Percentiles rank a stretch among this genome's conserved stretches.
Conservation (phyloP, 2,329 filamentous ascomycete genomes). For the Fusarium kyushuense region DNA sequence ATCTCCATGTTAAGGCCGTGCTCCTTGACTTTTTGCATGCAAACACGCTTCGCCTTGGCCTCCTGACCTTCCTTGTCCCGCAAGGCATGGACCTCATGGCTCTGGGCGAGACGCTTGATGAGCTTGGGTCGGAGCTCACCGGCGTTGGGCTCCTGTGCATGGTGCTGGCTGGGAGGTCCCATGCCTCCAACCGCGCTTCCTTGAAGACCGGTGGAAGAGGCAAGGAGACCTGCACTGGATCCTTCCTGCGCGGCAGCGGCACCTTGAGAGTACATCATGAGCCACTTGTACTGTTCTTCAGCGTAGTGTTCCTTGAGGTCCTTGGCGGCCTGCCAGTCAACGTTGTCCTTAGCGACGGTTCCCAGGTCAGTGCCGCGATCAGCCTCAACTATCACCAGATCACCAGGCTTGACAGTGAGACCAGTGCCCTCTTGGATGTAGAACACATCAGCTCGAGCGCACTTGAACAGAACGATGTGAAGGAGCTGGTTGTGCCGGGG, state of each 20-base stretch:
- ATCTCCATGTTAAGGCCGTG: constrained; percentile 98
- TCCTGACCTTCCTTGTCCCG: constrained; percentile 98
- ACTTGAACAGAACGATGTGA: constrained; percentile 97
- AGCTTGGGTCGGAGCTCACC: constrained; percentile 93
- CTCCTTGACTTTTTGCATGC: constrained; percentile 95
- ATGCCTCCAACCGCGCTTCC: constrained; percentile 81
- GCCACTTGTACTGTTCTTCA: constrained; percentile 96
- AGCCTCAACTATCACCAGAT: constrained; percentile 96
- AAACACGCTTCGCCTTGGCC: constrained; percentile 95
- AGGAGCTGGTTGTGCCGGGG: constrained; percentile 76
- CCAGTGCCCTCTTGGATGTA: constrained; percentile 97
- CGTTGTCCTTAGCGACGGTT: constrained; percentile 88
- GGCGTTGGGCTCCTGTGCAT: constrained; percentile 76
- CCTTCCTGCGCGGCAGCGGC: constrained; percentile 73
- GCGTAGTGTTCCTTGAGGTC: constrained; percentile 91
- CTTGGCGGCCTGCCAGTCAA: constrained; percentile 88
- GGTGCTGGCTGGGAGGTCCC: constrained; percentile 79
- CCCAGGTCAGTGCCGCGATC: constrained; percentile 96
- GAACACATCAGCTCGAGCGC: constrained; percentile 93
- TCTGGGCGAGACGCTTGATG: constrained; percentile 93
- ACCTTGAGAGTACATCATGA: constrained; percentile 97
- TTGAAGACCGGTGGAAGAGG: constrained; percentile 72
- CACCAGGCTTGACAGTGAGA: constrained; percentile 87
- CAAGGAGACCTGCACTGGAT: constrained; percentile 71
- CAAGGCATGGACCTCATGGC: constrained; percentile 88